Percentiles rank a stretch among this genome's conserved stretches.
These are phyloP conservation scores for Salvia rosmarinus DNA, from an alignment of 257 asterid genomes.

Conservation along the genomic window DNA sequence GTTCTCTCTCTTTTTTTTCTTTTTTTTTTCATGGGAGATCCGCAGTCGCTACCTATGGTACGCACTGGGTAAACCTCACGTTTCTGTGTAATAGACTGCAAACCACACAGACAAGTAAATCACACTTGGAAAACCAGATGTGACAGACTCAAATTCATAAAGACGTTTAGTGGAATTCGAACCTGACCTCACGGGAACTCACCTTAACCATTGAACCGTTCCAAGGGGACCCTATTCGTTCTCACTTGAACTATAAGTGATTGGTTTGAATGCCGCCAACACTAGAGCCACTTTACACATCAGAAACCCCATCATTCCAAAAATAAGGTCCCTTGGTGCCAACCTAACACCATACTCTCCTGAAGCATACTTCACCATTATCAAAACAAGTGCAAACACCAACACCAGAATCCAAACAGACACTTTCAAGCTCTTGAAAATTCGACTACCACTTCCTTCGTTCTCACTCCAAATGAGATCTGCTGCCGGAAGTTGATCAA, in stretches of 20 bases:
- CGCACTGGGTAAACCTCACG: too few species aligned
- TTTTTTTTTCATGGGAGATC: too few species aligned
- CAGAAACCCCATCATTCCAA: slow-evolving; percentile 80
- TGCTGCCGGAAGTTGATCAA: slow-evolving; percentile 60
- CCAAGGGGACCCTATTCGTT: slow-evolving; percentile 39
- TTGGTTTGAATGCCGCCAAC: slow-evolving; percentile 73
- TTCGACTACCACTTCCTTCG: slow-evolving; percentile 30
- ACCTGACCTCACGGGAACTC: too few species aligned
- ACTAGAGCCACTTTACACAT: slow-evolving; percentile 77
- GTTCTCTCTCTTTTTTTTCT: too few species aligned
- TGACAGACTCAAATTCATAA: too few species aligned
- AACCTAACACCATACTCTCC: slow-evolving; percentile 55
- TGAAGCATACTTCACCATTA: slow-evolving; percentile 46
- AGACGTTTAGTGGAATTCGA: too few species aligned
- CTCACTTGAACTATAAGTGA: slow-evolving; percentile 42
- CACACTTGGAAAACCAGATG: too few species aligned
- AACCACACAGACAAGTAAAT: too few species aligned
- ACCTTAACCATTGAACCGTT: too few species aligned
- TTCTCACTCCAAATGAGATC: slow-evolving; percentile 46
- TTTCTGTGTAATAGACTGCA: too few species aligned
- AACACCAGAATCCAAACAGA: slow-evolving; percentile 43
- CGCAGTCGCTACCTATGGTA: too few species aligned
- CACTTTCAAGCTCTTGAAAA: slow-evolving; percentile 47
- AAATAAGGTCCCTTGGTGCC: slow-evolving; percentile 61
- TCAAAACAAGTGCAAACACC: slow-evolving; percentile 48